Base-by-base conservation (phyloP, 768 basidiomycete genomes). In the Lactifluus hygrophoroides region DNA sequence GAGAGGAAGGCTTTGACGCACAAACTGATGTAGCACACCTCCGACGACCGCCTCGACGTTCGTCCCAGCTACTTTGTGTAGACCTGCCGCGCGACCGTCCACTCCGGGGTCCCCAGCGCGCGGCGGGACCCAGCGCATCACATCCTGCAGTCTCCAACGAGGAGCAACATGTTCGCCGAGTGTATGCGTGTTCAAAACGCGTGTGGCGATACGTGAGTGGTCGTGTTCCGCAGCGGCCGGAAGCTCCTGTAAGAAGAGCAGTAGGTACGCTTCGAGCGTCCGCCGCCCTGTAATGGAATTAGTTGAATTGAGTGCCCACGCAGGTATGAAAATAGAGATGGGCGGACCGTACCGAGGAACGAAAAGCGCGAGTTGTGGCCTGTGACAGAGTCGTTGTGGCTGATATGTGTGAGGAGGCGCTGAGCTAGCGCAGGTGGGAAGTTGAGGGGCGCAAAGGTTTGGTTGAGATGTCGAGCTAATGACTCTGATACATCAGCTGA, bases 51-150 rank as follows among this genome's bases (percentile, higher is more conserved):
- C 90, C 64, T 86, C 82, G 5, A 90, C 86, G 0, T 84, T 77
- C 57, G 87, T 83, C 1, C 90, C 90, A 66, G 85, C 80, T 19
- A 90, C 83, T 65, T 90, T 91, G 65, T 85, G 85, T 54, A 90
- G 68, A 2, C 89, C 90, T 2, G 85, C 79, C 40, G 78, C 76
- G 71, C 72, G 47, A 71, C 71, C 40, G 70, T 68, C 57, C 61
- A 69, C 43, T 27, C 54, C 56, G 43, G 51, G 56, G 57, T 68
- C 28, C 70, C 74, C 54, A 7, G 16, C 61, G 66, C 16, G 64
- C 63, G 44, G 32, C 40, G 61, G 52, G 48, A 50, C 23, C 90
- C 90, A 93, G 23, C 83, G 81, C 69, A 91, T 75, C n/a, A 80
- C 77, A 40, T 80, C 79, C 53, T 85, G 85, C 30, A 92, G 72